A percentile compares a stretch with the other conserved stretches of the same genome.
Evolutionary conservation across 23 red algal species (phyloP).

Genomic region (Cyanidioschyzon merolae): DNA sequence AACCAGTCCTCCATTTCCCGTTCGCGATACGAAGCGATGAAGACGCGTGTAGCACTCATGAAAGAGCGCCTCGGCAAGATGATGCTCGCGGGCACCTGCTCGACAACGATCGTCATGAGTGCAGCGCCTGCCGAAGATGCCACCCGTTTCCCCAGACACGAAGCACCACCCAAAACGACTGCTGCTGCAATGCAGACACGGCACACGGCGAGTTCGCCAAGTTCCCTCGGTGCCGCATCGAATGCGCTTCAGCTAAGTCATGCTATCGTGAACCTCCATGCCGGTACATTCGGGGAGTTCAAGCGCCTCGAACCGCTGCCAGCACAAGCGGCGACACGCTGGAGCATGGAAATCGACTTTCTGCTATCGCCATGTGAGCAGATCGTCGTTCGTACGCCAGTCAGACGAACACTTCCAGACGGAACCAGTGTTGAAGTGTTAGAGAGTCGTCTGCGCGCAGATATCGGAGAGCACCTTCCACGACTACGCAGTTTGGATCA

Average conservation of each 20-base stretch:
- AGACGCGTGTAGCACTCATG: not conserved
- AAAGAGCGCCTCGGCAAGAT: slow-evolving; percentile 17
- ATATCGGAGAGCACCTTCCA: slow-evolving; percentile 66
- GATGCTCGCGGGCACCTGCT: not conserved
- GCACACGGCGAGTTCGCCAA: not conserved
- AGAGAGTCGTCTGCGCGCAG: slow-evolving; percentile 49
- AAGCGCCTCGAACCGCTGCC: slow-evolving; percentile 66
- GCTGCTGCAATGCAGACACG: not conserved
- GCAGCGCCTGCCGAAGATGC: not conserved
- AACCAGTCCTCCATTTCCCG: slow-evolving; percentile 11
- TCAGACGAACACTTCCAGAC: not conserved
- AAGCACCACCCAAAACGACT: not conserved
- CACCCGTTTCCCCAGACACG: not conserved
- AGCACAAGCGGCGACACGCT: slow-evolving; percentile 38
- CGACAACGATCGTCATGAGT: not conserved
- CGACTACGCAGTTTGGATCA: slow-evolving; percentile 48
- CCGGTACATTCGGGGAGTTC: slow-evolving; percentile 87
- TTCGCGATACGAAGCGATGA: slow-evolving; percentile 17
- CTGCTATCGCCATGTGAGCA: slow-evolving; percentile 48
- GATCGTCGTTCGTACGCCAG: slow-evolving; percentile 37
- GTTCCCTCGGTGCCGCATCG: slow-evolving; percentile 2
- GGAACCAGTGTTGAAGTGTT: slow-evolving; percentile 30
- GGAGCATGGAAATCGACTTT: slow-evolving; percentile 70
- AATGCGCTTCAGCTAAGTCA: slow-evolving; percentile 25
- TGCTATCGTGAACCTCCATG: slow-evolving; percentile 53